Base-by-base conservation (phyloP, 2,329 filamentous ascomycete species). In the Grosmannia clavigera region DNA sequence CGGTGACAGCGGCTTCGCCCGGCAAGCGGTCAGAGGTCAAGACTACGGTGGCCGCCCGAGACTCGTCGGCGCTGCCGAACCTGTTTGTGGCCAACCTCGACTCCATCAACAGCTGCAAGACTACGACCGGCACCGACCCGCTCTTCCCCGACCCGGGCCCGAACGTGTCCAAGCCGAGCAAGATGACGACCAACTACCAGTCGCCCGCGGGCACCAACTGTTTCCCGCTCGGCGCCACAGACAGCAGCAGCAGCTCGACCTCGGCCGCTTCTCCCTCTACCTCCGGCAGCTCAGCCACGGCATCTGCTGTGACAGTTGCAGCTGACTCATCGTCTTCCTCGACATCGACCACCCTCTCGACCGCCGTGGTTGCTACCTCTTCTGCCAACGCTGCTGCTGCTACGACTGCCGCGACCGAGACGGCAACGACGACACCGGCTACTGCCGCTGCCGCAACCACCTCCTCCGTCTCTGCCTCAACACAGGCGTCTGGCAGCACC, bases 81-180 rank as follows among this genome's bases (percentile, higher is more conserved):
- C 76, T 86, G 67, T 86, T 85, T 65, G 74, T 82, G 9, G 82
- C 81, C 67, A 86, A 86, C 66, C 60, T 66, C 12, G 65, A 60
- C 1, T 58, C 59, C 31, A 69, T 83, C 55, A 65, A 62, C 59
- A 58, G 48, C 57, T 67, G 65, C 65, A 63, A 59, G 60, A 65
- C 64, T 38, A 63, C 55, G 22, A 58, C 62, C 54, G 60, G 64
- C 52, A 62, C 65, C 19, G 68, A 66, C 55, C 64, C 65, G 11
- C 40, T 66, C 29, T 69, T 61, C 61, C 67, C 68, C 5, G 61
- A 67, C 59, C 67, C 68, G 0, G 68, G 68, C 40, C 50, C 61
- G 22, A 66, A 63, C 59, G 62, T 69, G 14, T 55, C 61, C 38
- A 66, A 64, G 58, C 66, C 64, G 40, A 63, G 63, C 62, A 62